Percentiles rank a stretch among this genome's conserved stretches.
Conservation (phyloP, 2,329 filamentous ascomycete species). For the Lomentospora prolificans region DNA sequence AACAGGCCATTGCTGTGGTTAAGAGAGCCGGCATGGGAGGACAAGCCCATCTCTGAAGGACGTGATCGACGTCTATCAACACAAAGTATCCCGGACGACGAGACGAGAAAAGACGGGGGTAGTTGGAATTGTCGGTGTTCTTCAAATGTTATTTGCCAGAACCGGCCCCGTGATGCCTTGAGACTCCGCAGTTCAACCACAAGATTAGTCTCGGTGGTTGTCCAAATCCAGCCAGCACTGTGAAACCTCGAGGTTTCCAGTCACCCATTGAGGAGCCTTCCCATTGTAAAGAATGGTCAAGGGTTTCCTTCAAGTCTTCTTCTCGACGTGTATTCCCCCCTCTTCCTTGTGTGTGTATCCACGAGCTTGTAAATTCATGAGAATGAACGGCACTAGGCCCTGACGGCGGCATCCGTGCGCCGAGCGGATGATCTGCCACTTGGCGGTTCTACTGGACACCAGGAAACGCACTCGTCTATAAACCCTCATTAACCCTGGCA, state of each 20-base stretch:
- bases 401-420: constrained; percentile 4
- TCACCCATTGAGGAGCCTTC: not conserved
- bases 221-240: not conserved
- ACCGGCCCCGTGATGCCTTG: not conserved
- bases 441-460: not conserved
- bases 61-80: not conserved
- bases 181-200: not conserved
- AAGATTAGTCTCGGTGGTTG: not conserved
- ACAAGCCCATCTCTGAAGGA: not conserved
- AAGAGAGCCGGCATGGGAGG: not conserved
- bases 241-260: not conserved
- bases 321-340: too few species aligned
- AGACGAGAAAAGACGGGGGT: not conserved
- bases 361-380: not conserved
- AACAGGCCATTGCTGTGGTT: not conserved
- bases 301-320: too few species aligned
- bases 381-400: not conserved
- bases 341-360: not conserved
- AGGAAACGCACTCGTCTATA: not conserved
- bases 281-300: not conserved
- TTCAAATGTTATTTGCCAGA: not conserved
- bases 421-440: constrained; percentile 1
- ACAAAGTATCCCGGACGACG: not conserved
- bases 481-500: not conserved
- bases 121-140: not conserved